These are phyloP conservation scores for Sporobolomyces roseus DNA, from an alignment of 768 basidiomycete genomes.

Conservation along the genomic window DNA sequence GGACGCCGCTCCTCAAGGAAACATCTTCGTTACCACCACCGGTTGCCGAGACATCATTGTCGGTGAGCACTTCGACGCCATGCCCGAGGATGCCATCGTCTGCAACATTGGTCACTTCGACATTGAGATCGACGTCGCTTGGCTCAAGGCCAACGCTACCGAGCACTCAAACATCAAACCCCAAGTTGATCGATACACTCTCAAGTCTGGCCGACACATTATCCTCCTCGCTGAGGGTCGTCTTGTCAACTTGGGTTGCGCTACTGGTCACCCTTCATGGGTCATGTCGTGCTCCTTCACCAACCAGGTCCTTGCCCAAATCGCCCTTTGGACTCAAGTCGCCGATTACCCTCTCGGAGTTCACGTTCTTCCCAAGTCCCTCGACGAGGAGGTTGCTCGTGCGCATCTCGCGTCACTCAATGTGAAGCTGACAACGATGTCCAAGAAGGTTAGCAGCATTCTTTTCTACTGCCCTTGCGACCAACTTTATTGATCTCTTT, in stretches of 20 bases:
- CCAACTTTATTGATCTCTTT: no score
- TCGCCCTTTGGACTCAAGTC: constrained; percentile 80
- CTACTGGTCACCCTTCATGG: constrained; percentile 97
- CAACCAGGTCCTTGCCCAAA: constrained; percentile 75
- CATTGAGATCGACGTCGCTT: constrained; percentile 84
- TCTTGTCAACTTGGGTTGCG: constrained; percentile 99
- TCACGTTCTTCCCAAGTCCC: constrained; percentile 96
- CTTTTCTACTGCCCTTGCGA: no score
- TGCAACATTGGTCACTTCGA: constrained; percentile 66
- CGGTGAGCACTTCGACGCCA: constrained; percentile 79
- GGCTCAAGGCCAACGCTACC: constrained; percentile 90
- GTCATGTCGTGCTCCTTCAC: constrained; percentile 99
- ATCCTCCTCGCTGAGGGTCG: constrained; percentile 97
- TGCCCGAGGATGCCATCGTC: constrained; percentile 98
- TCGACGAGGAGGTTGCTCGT: constrained; percentile 98
- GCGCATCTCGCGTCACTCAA: constrained; percentile 87
- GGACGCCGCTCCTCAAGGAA: constrained; percentile 79
- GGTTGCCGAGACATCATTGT: constrained; percentile 98
- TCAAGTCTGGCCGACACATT: constrained; percentile 85
- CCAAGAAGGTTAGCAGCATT: constrained; percentile 43
- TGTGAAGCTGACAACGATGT: constrained; percentile 66
- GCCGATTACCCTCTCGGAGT: constrained; percentile 92
- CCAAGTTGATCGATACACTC: constrained; percentile 96
- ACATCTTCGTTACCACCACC: constrained; percentile 96
- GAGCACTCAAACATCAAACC: constrained; percentile 88